Evolutionary conservation across 176 grass and related monocot genomes (phyloP).

Genomic region (Juncus inflexus): DNA sequence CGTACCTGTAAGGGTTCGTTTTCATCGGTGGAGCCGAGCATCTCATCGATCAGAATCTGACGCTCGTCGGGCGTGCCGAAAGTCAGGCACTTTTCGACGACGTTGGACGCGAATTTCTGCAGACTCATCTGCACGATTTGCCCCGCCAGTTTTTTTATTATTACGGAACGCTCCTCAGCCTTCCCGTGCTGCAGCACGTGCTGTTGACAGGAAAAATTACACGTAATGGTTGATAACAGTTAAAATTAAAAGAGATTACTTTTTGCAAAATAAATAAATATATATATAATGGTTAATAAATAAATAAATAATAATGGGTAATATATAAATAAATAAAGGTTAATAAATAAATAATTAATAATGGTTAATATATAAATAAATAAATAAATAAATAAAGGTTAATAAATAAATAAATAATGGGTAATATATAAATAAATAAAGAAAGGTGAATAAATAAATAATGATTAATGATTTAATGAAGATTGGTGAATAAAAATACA

Average conservation of each 20-base stretch:
- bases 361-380: no score
- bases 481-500: background rate
- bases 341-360: background rate
- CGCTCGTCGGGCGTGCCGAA: slow-evolving; percentile 66
- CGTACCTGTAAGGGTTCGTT: slow-evolving; percentile 92
- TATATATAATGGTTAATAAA: slow-evolving; percentile 1
- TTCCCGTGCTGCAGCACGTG: slow-evolving; percentile 86
- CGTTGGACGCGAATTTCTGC: slow-evolving; percentile 97
- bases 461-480: background rate
- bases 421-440: background rate
- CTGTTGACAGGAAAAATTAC: slow-evolving; percentile 38
- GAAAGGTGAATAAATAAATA: background rate
- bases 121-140: slow-evolving; percentile 98
- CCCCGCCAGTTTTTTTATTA: slow-evolving; percentile 71
- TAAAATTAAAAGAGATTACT: background rate
- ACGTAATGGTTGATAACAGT: background rate
- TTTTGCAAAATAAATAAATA: background rate
- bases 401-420: background rate
- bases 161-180: slow-evolving; percentile 69
- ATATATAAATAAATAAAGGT: background rate
- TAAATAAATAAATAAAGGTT: no score
- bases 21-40: slow-evolving; percentile 93
- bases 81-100: slow-evolving; percentile 91
- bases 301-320: background rate
- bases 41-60: slow-evolving; percentile 86